phyloP scores from a whole-genome alignment of 805 yeast genomes.

The Suhomyces sp. region DNA sequence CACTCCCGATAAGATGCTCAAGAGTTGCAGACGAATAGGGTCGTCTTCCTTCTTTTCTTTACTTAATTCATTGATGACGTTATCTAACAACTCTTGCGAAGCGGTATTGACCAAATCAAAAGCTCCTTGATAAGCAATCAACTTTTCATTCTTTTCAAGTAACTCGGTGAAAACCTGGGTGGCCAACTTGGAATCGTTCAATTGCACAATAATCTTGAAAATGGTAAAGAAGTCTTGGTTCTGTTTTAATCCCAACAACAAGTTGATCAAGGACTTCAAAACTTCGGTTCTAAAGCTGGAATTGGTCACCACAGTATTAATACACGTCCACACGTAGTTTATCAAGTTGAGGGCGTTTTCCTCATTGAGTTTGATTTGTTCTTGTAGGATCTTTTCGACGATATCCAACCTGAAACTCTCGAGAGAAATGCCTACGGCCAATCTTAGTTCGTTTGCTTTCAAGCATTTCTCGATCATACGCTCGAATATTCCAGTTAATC shows the following conservation, averaged over 20 bases:
- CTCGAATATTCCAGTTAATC: constrained; percentile 71
- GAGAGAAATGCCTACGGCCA: constrained; percentile 86
- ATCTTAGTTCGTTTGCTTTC: constrained; percentile 62
- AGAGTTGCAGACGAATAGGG: constrained; percentile 41
- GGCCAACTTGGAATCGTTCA: constrained; percentile 75
- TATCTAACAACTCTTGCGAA: constrained; percentile 78
- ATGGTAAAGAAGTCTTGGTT: constrained; percentile 79
- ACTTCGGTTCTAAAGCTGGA: constrained; percentile 64
- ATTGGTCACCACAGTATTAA: constrained; percentile 63
- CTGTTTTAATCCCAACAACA: constrained; percentile 50
- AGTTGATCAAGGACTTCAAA: constrained; percentile 57
- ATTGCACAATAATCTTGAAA: constrained; percentile 82
- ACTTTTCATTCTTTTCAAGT: constrained; percentile 45
- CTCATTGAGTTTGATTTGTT: constrained; percentile 41
- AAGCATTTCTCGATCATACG: constrained; percentile 83
- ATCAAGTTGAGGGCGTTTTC: constrained; percentile 54
- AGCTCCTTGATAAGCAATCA: constrained; percentile 87
- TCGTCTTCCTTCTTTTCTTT: constrained; percentile 26
- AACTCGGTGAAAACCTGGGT: constrained; percentile 62
- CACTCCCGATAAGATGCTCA: constrained; percentile 78
- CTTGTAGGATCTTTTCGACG: constrained; percentile 55
- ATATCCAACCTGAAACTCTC: constrained; percentile 87
- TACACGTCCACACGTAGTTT: constrained; percentile 71
- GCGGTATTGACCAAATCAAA: constrained; percentile 92
- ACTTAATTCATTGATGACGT: constrained; percentile 42